Evolutionary conservation across 2,329 filamentous ascomycete species (phyloP).

Genomic region (Macrophomina tecta): DNA sequence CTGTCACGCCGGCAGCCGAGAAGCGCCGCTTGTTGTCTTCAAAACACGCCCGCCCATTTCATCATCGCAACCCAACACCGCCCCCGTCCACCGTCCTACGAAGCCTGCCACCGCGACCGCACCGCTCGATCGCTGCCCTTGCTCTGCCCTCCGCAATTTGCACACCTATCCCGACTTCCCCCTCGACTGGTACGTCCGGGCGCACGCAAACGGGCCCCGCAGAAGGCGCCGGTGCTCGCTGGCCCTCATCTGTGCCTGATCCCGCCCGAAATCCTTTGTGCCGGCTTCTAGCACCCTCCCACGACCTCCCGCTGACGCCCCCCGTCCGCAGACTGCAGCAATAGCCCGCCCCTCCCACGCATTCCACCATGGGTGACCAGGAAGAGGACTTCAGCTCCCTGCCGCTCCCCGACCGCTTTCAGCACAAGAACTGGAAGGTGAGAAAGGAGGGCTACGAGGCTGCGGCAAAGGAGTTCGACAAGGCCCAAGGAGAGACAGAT

Average conservation of each 20-base stretch:
- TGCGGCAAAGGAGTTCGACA: constrained; percentile 83
- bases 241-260: not conserved
- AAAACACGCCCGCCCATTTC: constrained; percentile 25
- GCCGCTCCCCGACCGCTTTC: constrained; percentile 78
- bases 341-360: constrained; percentile 12
- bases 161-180: not conserved
- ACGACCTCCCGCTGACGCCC: not conserved
- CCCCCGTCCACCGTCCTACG: not conserved
- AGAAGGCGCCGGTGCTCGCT: not conserved
- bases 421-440: constrained; percentile 97
- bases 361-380: constrained; percentile 71
- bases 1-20: constrained; percentile 17
- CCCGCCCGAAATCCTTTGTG: not conserved
- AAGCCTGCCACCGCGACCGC: not conserved
- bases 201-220: constrained; percentile 9
- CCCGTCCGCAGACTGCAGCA: constrained; percentile 11
- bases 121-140: not conserved
- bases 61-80: constrained; percentile 14
- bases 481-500: constrained; percentile 82
- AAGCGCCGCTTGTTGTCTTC: constrained; percentile 27
- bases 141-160: not conserved
- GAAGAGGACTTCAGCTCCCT: constrained; percentile 84
- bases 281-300: not conserved
- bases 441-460: constrained; percentile 95
- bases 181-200: constrained; percentile 20